Percentiles rank a stretch among this genome's conserved stretches.
These are phyloP conservation scores for Xylariales sp. DNA, from an alignment of 2,329 filamentous ascomycete species.

Conservation along the genomic window DNA sequence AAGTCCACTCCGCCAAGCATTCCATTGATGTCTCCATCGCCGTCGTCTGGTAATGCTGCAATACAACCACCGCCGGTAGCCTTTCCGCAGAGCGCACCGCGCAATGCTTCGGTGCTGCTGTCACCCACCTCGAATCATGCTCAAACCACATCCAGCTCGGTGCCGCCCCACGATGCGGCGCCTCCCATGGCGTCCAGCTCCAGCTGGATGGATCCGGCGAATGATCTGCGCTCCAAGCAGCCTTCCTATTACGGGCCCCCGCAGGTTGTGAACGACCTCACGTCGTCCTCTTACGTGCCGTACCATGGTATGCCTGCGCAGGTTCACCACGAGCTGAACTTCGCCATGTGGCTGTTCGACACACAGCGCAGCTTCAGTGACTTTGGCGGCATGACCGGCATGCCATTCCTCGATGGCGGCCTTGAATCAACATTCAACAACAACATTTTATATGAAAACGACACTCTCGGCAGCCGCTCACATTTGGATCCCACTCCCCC, in stretches of 20 bases:
- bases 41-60: background rate
- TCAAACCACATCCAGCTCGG: conserved; percentile 17
- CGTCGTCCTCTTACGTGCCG: conserved; percentile 28
- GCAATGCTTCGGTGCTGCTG: conserved; percentile 42
- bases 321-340: conserved; percentile 35
- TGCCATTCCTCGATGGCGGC: conserved; percentile 45
- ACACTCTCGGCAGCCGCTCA: conserved; percentile 43
- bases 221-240: background rate
- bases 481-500: conserved; percentile 40
- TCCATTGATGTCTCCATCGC: conserved; percentile 15
- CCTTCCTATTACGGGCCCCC: conserved; percentile 16
- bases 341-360: conserved; percentile 49
- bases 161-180: background rate
- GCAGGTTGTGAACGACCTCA: conserved; percentile 19
- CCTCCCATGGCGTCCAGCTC: background rate
- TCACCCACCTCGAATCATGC: conserved; percentile 33
- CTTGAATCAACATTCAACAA: conserved; percentile 48
- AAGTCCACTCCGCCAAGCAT: conserved; percentile 15
- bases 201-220: background rate
- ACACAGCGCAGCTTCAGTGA: conserved; percentile 36
- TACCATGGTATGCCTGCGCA: conserved; percentile 25
- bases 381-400: conserved; percentile 34
- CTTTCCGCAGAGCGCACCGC: conserved; percentile 29
- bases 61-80: conserved; percentile 14
- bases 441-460: conserved; percentile 46